A percentile compares a stretch with the other conserved stretches of the same genome.
Conservation (phyloP, 2,329 filamentous ascomycete species). For the Gyromitra esculenta region DNA sequence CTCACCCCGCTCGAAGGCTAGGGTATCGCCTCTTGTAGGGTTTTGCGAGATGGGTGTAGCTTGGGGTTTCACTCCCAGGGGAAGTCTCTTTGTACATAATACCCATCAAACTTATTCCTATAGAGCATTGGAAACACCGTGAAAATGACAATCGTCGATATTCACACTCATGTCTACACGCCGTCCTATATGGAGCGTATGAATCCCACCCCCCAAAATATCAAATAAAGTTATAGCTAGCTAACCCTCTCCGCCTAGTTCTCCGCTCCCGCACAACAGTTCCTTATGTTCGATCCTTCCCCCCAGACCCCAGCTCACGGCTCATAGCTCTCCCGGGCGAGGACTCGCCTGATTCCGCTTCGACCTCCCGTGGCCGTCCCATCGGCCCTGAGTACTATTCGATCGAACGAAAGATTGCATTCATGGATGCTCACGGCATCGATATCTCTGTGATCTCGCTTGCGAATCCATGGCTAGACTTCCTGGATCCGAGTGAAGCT, state of each 20-base stretch:
- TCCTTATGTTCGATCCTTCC: conserved; percentile 76
- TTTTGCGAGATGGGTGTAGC: too few species aligned
- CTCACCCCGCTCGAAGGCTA: too few species aligned
- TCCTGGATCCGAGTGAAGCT: conserved; percentile 69
- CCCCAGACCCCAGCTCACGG: conserved; percentile 67
- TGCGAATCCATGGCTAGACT: conserved; percentile 95
- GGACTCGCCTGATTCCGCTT: conserved; percentile 66
- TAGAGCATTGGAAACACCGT: conserved; percentile 7
- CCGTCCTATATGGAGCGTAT: conserved; percentile 68
- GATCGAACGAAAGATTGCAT: conserved; percentile 79
- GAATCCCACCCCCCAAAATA: conserved; percentile 33
- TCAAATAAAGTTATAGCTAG: conserved; percentile 58
- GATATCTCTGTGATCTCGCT: conserved; percentile 85
- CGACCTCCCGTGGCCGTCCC: conserved; percentile 78
- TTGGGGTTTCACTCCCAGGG: not conserved
- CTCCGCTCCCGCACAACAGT: conserved; percentile 70
- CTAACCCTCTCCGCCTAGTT: conserved; percentile 58
- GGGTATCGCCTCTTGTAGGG: too few species aligned
- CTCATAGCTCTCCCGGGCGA: conserved; percentile 73
- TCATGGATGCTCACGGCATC: conserved; percentile 87
- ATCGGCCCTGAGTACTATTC: conserved; percentile 86
- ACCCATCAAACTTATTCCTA: not conserved
- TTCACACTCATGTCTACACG: conserved; percentile 77
- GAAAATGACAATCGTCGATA: conserved; percentile 67
- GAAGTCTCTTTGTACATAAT: not conserved